Evolutionary conservation across 768 basidiomycete species (phyloP).

Genomic region (Dictyophora rubrovolvata): DNA sequence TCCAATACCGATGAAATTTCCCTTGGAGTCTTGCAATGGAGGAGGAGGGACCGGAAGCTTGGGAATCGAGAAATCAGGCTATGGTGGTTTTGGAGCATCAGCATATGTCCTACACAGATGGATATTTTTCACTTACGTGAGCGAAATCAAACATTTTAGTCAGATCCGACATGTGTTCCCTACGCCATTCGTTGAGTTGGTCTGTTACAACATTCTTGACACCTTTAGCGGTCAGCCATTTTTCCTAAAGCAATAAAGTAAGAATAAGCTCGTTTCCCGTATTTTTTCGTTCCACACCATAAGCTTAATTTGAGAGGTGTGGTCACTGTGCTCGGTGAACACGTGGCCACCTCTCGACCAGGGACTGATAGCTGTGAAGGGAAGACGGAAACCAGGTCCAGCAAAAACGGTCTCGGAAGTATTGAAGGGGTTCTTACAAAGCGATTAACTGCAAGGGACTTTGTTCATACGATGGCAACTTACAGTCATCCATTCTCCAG

Average conservation of each 20-base stretch:
- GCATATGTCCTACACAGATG: not conserved
- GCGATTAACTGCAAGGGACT: not conserved
- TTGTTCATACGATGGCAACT: not conserved
- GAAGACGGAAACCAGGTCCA: constrained; percentile 12
- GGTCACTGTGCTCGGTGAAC: constrained; percentile 8
- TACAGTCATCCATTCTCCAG: constrained; percentile 9
- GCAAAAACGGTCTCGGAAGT: constrained; percentile 2
- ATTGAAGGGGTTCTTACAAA: constrained; percentile 4
- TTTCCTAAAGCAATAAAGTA: constrained; percentile 1
- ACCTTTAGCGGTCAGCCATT: constrained; percentile 9
- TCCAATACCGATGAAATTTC: not conserved
- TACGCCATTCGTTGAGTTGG: constrained; percentile 5
- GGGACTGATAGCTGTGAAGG: constrained; percentile 10
- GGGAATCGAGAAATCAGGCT: not conserved
- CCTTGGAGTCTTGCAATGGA: not conserved
- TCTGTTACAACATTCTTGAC: not conserved
- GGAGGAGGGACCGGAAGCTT: not conserved
- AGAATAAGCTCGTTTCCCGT: not conserved
- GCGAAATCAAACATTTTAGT: constrained; percentile 11
- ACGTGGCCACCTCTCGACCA: constrained; percentile 10
- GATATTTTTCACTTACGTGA: not conserved
- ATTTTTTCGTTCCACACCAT: not conserved
- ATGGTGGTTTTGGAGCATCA: not conserved
- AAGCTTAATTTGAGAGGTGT: constrained; percentile 1
- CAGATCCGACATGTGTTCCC: constrained; percentile 12